A percentile compares a stretch with the other conserved stretches of the same genome.
Evolutionary conservation across 805 yeast genomes (phyloP).

Genomic region (Lipomyces chichibuensis): DNA sequence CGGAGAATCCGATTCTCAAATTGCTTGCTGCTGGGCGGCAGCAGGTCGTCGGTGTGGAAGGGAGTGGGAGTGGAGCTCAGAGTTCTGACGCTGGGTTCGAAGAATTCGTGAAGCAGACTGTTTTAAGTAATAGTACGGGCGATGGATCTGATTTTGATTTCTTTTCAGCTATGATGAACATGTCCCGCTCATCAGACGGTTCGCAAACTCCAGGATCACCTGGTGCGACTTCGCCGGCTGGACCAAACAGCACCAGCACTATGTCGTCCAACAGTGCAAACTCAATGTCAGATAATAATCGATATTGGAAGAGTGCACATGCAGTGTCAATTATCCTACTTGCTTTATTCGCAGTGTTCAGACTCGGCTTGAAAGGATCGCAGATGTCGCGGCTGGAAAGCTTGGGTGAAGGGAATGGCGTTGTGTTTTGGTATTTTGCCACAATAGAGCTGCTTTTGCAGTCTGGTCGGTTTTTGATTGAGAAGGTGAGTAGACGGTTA

Average conservation of each 20-base stretch:
- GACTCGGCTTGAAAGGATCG: constrained; percentile 18
- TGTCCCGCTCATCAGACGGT: constrained; percentile 13
- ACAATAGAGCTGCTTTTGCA: constrained; percentile 28
- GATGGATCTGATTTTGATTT: constrained; percentile 15
- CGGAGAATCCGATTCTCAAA: constrained; percentile 28
- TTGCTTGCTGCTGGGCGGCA: constrained; percentile 17
- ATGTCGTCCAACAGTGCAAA: background rate
- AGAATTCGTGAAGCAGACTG: constrained; percentile 14
- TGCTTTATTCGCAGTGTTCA: constrained; percentile 21
- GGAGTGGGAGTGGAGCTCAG: background rate
- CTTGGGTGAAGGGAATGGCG: constrained; percentile 10
- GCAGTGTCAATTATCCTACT: constrained; percentile 12
- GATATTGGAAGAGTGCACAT: constrained; percentile 22
- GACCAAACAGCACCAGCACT: background rate
- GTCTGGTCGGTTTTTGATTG: constrained; percentile 28
- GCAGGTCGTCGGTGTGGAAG: constrained; percentile 11
- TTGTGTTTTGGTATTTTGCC: constrained; percentile 29
- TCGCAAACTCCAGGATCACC: background rate
- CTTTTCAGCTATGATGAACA: constrained; percentile 17
- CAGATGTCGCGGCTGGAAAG: constrained; percentile 25
- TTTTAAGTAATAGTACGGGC: constrained; percentile 4
- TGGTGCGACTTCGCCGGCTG: background rate
- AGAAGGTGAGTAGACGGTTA: constrained; percentile 20
- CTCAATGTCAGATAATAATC: constrained; percentile 7
- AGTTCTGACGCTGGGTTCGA: constrained; percentile 19